These are phyloP conservation scores for Pisolithus tinctorius DNA, from an alignment of 768 basidiomycete species.

Conservation along the genomic window DNA sequence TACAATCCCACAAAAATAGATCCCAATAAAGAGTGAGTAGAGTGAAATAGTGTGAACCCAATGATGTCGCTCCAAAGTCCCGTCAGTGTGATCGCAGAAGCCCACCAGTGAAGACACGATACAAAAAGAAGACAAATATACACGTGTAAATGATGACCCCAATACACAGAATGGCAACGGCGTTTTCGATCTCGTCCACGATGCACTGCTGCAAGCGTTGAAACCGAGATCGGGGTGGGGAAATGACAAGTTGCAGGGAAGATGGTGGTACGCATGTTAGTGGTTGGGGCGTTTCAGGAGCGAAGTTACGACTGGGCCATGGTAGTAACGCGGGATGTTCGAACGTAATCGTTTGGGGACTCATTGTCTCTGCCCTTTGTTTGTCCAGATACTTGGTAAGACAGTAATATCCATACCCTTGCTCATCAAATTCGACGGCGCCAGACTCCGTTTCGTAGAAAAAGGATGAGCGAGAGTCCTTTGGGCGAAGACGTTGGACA, in stretches of 20 bases:
- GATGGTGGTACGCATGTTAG: not conserved
- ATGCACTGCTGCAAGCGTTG: conserved; percentile 11
- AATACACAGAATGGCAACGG: conserved; percentile 16
- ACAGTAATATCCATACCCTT: conserved; percentile 21
- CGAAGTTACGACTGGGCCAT: conserved; percentile 11
- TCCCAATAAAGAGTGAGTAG: not conserved
- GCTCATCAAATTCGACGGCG: conserved; percentile 18
- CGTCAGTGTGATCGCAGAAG: conserved; percentile 13
- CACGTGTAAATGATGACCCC: conserved; percentile 23
- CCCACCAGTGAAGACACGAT: conserved; percentile 23
- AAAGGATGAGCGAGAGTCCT: conserved; percentile 12
- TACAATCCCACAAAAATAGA: not conserved
- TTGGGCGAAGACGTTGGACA: conserved; percentile 3
- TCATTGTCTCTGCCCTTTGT: conserved; percentile 15
- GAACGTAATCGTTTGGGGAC: conserved; percentile 14
- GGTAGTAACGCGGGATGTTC: conserved; percentile 14
- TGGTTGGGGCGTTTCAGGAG: not conserved
- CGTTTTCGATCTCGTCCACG: conserved; percentile 24
- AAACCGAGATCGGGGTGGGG: conserved; percentile 7
- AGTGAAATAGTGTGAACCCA: not conserved
- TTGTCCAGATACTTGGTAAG: conserved; percentile 21
- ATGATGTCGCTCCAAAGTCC: not conserved
- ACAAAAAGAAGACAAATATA: conserved; percentile 21
- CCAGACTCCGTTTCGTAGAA: conserved; percentile 26
- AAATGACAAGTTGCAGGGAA: not conserved